These are phyloP conservation scores for Fusarium graminum DNA, from an alignment of 2,329 filamentous ascomycete genomes.

Conservation along the genomic window DNA sequence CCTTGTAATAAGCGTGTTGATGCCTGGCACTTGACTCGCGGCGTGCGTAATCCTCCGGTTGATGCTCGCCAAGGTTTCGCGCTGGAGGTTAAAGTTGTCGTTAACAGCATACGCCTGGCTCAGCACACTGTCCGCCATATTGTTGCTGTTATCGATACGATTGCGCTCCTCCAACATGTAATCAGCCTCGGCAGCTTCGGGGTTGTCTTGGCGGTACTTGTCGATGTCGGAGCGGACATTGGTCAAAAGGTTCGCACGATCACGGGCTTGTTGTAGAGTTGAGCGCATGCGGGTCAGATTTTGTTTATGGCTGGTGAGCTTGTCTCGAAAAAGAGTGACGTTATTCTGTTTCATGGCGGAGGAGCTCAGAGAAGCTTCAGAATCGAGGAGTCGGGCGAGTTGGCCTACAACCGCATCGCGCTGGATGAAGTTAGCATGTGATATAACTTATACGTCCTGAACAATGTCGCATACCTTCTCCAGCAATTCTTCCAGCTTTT, in stretches of 20 bases:
- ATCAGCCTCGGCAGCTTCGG: constrained; percentile 86
- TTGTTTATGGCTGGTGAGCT: constrained; percentile 86
- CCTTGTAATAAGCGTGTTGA: constrained; percentile 90
- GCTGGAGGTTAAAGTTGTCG: constrained; percentile 87
- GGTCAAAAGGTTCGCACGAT: constrained; percentile 89
- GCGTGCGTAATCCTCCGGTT: constrained; percentile 91
- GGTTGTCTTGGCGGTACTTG: constrained; percentile 85
- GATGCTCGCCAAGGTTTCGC: constrained; percentile 88
- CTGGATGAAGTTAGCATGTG: constrained; percentile 60
- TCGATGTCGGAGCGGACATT: constrained; percentile 94
- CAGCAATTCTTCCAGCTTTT: constrained; percentile 85
- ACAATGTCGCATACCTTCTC: constrained; percentile 71
- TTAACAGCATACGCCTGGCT: constrained; percentile 97
- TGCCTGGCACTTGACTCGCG: constrained; percentile 90
- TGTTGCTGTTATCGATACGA: constrained; percentile 89
- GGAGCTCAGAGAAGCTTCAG: constrained; percentile 85
- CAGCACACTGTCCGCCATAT: constrained; percentile 88
- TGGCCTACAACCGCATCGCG: constrained; percentile 85
- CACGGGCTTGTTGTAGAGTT: constrained; percentile 80
- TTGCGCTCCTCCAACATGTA: constrained; percentile 95
- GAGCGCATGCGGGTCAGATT: constrained; percentile 82
- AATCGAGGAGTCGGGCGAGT: constrained; percentile 90
- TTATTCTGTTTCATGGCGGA: constrained; percentile 99
- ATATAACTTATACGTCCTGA: constrained; percentile 2
- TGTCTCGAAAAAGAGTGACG: constrained; percentile 88